Evolutionary conservation across 169 alveolate species (phyloP).

Genomic region (Plasmodium knowlesi): DNA sequence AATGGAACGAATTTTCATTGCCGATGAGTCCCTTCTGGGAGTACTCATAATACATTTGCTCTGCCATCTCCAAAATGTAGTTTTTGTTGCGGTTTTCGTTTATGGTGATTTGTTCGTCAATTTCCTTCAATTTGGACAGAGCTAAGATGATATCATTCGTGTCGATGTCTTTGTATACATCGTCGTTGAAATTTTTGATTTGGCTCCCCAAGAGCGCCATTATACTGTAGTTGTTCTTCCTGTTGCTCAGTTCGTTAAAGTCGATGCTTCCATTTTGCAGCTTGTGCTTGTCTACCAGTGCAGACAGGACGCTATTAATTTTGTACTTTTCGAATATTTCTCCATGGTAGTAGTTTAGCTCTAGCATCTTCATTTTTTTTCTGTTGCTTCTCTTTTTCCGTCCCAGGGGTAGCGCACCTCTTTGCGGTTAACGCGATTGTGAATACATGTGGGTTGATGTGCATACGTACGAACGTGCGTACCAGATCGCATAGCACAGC

Average conservation of each 20-base stretch:
- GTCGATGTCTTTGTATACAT: conserved; percentile 59
- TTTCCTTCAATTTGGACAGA: conserved; percentile 40
- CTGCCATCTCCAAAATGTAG: conserved; percentile 59
- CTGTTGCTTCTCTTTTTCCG: not conserved
- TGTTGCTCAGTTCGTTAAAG: conserved; percentile 52
- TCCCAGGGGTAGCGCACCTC: not conserved
- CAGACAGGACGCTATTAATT: conserved; percentile 40
- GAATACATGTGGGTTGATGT: not conserved
- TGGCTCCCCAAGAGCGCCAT: conserved; percentile 73
- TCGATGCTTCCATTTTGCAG: conserved; percentile 62
- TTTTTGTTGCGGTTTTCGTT: conserved; percentile 51
- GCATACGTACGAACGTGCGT: not conserved
- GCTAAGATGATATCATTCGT: conserved; percentile 72
- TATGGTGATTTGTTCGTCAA: conserved; percentile 42
- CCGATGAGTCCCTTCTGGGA: conserved; percentile 24
- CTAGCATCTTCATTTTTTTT: conserved; percentile 39
- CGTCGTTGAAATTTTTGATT: conserved; percentile 60
- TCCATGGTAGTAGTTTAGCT: conserved; percentile 65
- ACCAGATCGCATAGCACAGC: not conserved
- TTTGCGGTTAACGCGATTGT: not conserved
- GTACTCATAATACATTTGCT: conserved; percentile 64
- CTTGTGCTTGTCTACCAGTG: conserved; percentile 54
- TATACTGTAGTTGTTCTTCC: conserved; percentile 61
- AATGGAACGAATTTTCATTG: conserved; percentile 41
- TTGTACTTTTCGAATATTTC: conserved; percentile 69